phyloP scores from a whole-genome alignment of 106 monocot species.

The Platanthera zijinensis region DNA sequence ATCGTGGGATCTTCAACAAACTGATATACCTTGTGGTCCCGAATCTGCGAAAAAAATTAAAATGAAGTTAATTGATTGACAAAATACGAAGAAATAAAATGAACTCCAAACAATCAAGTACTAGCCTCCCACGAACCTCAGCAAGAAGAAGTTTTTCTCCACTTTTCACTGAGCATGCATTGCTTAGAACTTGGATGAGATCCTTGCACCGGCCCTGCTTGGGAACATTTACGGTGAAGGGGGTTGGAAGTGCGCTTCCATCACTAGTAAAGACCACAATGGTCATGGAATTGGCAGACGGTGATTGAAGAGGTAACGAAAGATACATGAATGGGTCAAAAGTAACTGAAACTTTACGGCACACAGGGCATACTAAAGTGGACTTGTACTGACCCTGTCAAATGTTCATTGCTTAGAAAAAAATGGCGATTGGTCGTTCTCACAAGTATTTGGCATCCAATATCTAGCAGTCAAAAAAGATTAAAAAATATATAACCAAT shows the following conservation, averaged over 20 bases:
- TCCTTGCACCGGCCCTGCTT: conserved; percentile 90
- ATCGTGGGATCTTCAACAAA: conserved; percentile 75
- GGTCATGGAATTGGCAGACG: conserved; percentile 70
- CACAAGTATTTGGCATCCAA: conserved; percentile 13
- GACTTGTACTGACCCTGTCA: conserved; percentile 99
- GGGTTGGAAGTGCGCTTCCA: conserved; percentile 68
- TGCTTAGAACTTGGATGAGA: conserved; percentile 68
- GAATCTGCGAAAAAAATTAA: conserved; percentile 48
- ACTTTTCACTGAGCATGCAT: conserved; percentile 57
- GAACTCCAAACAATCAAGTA: not conserved
- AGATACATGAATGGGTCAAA: conserved; percentile 99
- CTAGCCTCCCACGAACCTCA: conserved; percentile 46
- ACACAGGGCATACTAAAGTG: conserved; percentile 91
- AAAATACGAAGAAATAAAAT: not conserved
- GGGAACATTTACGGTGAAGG: conserved; percentile 85
- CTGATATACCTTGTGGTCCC: conserved; percentile 64
- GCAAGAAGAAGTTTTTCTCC: conserved; percentile 85
- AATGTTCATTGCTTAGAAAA: conserved; percentile 27
- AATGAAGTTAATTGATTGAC: not conserved
- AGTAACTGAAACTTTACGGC: conserved; percentile 93
- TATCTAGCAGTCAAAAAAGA: conserved; percentile 7
- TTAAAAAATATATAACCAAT: not conserved
- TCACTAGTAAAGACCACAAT: conserved; percentile 66
- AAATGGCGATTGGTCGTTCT: conserved; percentile 6
- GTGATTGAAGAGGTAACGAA: conserved; percentile 89